Evolutionary conservation across 116 monocot genomes (phyloP).

Genomic region (Trichopus zeylanicus): DNA sequence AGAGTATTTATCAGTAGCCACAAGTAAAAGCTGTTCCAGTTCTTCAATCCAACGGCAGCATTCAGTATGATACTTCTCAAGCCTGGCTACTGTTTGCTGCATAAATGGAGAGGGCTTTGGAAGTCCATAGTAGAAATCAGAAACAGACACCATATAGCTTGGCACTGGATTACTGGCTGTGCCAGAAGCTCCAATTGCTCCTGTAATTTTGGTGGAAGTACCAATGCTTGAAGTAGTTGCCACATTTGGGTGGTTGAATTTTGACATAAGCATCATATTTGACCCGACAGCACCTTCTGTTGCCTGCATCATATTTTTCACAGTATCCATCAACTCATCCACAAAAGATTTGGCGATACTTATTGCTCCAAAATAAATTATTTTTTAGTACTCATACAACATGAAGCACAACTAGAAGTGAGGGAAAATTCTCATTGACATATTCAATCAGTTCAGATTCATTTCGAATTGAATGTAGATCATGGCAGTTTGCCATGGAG

Average conservation of each 20-base stretch:
- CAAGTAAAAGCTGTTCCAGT: slow-evolving; percentile 73
- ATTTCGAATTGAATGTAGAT: too few relatives aligned
- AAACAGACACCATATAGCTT: slow-evolving; percentile 16
- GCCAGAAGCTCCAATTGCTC: slow-evolving; percentile 8
- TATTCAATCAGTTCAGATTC: too few relatives aligned
- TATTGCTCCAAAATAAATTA: slow-evolving; percentile 35
- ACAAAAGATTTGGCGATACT: slow-evolving; percentile 41
- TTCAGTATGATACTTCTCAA: slow-evolving; percentile 67
- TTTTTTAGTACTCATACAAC: not conserved
- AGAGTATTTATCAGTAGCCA: slow-evolving; percentile 34
- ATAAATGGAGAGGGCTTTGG: slow-evolving; percentile 78
- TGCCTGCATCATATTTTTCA: slow-evolving; percentile 64
- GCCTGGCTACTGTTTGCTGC: slow-evolving; percentile 46
- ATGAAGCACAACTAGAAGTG: too few relatives aligned
- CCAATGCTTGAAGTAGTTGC: slow-evolving; percentile 19
- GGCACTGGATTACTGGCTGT: slow-evolving; percentile 22
- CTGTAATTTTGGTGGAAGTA: slow-evolving; percentile 19
- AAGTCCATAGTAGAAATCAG: slow-evolving; percentile 80
- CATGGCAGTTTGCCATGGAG: too few relatives aligned
- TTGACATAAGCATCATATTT: slow-evolving; percentile 62
- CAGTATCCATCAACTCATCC: slow-evolving; percentile 47
- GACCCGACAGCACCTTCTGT: slow-evolving; percentile 86
- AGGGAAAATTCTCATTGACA: too few relatives aligned
- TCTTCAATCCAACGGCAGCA: slow-evolving; percentile 84
- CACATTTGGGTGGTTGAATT: slow-evolving; percentile 49